A percentile compares a stretch with the other conserved stretches of the same genome.
These are phyloP conservation scores for Lactuca saligna DNA, from an alignment of 129 eudicot genomes.

Conservation along the genomic window DNA sequence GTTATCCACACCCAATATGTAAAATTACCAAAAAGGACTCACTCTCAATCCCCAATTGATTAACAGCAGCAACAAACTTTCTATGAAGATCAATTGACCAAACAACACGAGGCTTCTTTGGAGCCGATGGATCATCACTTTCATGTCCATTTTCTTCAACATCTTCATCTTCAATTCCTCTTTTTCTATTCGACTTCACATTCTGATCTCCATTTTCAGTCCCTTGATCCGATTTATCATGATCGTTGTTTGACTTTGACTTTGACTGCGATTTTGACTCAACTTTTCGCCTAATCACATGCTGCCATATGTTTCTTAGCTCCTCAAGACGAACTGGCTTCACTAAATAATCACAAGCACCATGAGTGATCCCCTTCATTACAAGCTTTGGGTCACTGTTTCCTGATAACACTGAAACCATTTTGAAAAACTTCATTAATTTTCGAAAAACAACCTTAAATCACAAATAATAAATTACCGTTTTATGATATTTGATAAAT, in stretches of 20 bases:
- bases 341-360: slow-evolving; percentile 93
- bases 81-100: slow-evolving; percentile 95
- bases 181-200: slow-evolving; percentile 57
- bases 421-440: neutral
- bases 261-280: slow-evolving; percentile 46
- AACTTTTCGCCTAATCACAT: slow-evolving; percentile 76
- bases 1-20: neutral
- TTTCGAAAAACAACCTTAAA: neutral
- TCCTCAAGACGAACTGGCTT: slow-evolving; percentile 90
- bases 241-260: slow-evolving; percentile 55
- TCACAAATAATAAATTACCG: neutral
- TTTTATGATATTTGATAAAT: neutral
- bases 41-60: slow-evolving; percentile 92
- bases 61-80: slow-evolving; percentile 86
- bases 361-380: slow-evolving; percentile 92
- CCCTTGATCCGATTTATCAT: slow-evolving; percentile 46
- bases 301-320: slow-evolving; percentile 92
- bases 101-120: slow-evolving; percentile 90
- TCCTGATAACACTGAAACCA: slow-evolving; percentile 77
- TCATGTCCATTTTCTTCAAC: slow-evolving; percentile 73
- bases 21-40: slow-evolving; percentile 33
- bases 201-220: slow-evolving; percentile 67
- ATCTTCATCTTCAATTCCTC: slow-evolving; percentile 86
- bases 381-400: slow-evolving; percentile 85
- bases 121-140: slow-evolving; percentile 57